Evolutionary conservation across 495 filamentous ascomycete genomes (phyloP).

Genomic region (Penicillium atrosanguineum): DNA sequence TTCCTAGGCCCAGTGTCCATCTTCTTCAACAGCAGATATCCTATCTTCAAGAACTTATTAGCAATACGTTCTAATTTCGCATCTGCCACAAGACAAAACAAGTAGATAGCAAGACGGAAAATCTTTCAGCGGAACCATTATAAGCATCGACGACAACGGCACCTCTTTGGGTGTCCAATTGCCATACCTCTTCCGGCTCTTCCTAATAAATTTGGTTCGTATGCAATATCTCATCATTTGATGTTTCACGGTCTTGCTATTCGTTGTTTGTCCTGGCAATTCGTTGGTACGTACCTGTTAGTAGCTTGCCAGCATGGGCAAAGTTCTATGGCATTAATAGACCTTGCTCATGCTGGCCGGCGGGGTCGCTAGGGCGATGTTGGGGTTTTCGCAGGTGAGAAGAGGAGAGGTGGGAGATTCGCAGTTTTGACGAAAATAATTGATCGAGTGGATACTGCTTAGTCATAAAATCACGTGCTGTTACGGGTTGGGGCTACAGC

Average conservation of each 20-base stretch:
- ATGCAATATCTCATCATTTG: slow-evolving; percentile 45
- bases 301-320: slow-evolving; percentile 3
- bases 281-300: slow-evolving; percentile 9
- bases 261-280: slow-evolving; percentile 3
- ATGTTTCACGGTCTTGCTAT: slow-evolving; percentile 14
- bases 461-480: not conserved
- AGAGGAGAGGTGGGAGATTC: not conserved
- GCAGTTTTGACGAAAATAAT: not conserved
- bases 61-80: slow-evolving; percentile 7
- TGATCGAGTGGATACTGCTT: not conserved
- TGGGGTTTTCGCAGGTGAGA: not conserved
- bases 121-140: slow-evolving; percentile 49
- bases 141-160: slow-evolving; percentile 50
- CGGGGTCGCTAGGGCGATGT: not conserved
- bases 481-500: too few species aligned
- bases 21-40: too few species aligned
- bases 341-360: slow-evolving; percentile 11
- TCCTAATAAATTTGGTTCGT: slow-evolving; percentile 50
- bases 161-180: slow-evolving; percentile 17
- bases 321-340: slow-evolving; percentile 5
- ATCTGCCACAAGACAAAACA: not conserved
- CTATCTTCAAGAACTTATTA: not conserved
- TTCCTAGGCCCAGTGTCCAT: too few species aligned
- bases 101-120: slow-evolving; percentile 19
- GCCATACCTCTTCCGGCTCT: slow-evolving; percentile 55